Conservation (phyloP, 202 grass and related monocot genomes). For the Zoysia matrella region DNA sequence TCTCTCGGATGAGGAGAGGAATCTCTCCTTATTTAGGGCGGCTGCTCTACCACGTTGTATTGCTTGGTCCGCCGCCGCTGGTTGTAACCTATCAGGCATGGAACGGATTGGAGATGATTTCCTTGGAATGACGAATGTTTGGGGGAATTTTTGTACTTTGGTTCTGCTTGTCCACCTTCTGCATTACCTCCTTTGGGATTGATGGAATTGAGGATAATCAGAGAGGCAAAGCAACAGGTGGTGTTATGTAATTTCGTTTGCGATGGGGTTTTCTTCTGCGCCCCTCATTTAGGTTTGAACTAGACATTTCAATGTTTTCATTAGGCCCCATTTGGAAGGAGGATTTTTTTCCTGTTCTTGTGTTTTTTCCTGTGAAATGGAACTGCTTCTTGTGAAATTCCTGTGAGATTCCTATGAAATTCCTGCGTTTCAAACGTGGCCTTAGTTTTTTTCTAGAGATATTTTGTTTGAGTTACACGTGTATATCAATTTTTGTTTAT, state of each 20-base stretch:
- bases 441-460: background rate
- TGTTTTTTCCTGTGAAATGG: too few species aligned
- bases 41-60: too few species aligned
- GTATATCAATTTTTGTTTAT: background rate
- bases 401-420: too few species aligned
- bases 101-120: background rate
- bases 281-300: background rate
- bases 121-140: background rate
- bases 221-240: background rate
- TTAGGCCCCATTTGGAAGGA: background rate
- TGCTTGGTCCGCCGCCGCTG: too few species aligned
- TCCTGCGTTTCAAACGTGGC: too few species aligned
- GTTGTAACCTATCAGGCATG: background rate
- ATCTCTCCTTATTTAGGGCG: background rate
- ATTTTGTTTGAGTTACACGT: conserved; percentile 4
- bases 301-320: background rate
- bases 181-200: background rate
- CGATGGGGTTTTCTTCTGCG: background rate
- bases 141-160: background rate
- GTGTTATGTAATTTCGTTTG: too few species aligned
- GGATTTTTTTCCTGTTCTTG: too few species aligned
- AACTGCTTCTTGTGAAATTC: too few species aligned
- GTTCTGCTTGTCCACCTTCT: background rate
- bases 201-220: background rate
- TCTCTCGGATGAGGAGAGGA: too few species aligned